phyloP scores from a whole-genome alignment of 2,329 filamentous ascomycete species.

The Camillea tinctor region DNA sequence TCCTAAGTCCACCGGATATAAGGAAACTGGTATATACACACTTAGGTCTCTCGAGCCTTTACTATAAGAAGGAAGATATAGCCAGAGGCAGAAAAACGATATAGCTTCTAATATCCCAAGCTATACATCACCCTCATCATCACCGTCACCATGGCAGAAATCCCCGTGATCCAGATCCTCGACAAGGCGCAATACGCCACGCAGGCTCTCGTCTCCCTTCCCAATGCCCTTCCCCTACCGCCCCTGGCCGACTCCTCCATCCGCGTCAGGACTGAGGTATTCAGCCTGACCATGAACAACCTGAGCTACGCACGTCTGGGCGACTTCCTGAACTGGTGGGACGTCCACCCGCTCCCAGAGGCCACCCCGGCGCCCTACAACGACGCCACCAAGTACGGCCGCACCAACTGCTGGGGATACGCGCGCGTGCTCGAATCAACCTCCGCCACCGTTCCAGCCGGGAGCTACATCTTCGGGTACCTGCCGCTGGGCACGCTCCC shows the following conservation, averaged over 20 bases:
- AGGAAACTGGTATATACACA: too few relatives aligned
- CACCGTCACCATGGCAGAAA: slow-evolving; percentile 24
- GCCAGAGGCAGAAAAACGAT: too few relatives aligned
- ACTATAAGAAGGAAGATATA: too few relatives aligned
- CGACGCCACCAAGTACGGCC: slow-evolving; percentile 41
- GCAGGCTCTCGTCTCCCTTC: slow-evolving; percentile 27
- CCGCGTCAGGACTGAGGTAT: slow-evolving; percentile 28
- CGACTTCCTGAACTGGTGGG: slow-evolving; percentile 37
- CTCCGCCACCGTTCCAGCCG: slow-evolving; percentile 31
- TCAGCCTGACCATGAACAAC: slow-evolving; percentile 36
- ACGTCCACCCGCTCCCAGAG: slow-evolving; percentile 41
- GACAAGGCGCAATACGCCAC: slow-evolving; percentile 31
- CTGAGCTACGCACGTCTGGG: slow-evolving; percentile 34
- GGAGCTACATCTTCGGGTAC: slow-evolving; percentile 41
- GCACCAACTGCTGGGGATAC: slow-evolving; percentile 49
- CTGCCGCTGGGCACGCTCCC: slow-evolving; percentile 39
- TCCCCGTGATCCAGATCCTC: slow-evolving; percentile 31
- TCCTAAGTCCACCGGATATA: too few relatives aligned
- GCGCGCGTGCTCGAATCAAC: slow-evolving; percentile 42
- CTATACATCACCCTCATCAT: not conserved
- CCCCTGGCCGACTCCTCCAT: slow-evolving; percentile 30
- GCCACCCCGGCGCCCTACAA: slow-evolving; percentile 34
- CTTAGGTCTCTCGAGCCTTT: too few relatives aligned
- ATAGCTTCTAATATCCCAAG: too few relatives aligned
- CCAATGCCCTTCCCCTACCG: slow-evolving; percentile 23